Percentiles rank a stretch among this genome's conserved stretches.
Conservation (phyloP, 2,329 filamentous ascomycete species). For the Anthostomella pinea region DNA sequence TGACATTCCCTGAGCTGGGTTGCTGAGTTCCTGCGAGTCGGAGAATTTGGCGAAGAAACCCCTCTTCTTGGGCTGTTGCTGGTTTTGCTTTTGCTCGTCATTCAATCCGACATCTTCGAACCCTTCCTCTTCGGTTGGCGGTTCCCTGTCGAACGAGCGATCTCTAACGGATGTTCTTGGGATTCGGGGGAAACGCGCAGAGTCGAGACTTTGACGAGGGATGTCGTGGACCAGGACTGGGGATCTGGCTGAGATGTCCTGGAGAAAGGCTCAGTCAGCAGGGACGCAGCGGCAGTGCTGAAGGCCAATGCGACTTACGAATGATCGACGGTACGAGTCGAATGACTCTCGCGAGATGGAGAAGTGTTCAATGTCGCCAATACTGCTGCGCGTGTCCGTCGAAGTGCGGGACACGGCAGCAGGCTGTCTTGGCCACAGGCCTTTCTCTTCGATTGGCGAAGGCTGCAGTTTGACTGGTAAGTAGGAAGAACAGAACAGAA, state of each 20-base stretch:
- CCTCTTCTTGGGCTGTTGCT: constrained; percentile 61
- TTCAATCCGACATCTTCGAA: constrained; percentile 90
- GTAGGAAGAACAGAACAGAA: constrained; percentile 16
- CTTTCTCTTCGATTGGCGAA: constrained; percentile 83
- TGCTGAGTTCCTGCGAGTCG: constrained; percentile 42
- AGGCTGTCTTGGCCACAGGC: constrained; percentile 65
- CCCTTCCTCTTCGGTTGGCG: constrained; percentile 69
- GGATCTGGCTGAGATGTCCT: constrained; percentile 86
- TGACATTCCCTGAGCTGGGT: constrained; percentile 28
- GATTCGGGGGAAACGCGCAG: constrained; percentile 60
- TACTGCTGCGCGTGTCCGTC: constrained; percentile 53
- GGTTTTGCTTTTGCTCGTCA: constrained; percentile 65
- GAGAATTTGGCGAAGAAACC: constrained; percentile 80
- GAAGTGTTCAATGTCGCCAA: constrained; percentile 86
- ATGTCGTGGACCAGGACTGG: constrained; percentile 62
- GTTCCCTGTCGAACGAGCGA: constrained; percentile 55
- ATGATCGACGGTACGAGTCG: constrained; percentile 92
- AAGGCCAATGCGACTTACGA: constrained; percentile 57
- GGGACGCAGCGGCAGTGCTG: not conserved
- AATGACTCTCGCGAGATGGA: constrained; percentile 96
- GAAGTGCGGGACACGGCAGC: constrained; percentile 53
- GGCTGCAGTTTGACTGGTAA: constrained; percentile 52
- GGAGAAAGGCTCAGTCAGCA: constrained; percentile 5
- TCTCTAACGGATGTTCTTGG: constrained; percentile 60
- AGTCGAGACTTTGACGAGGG: constrained; percentile 78